Evolutionary conservation across 768 basidiomycete species (phyloP), one percentile per base, ranked within the genome.

Genomic region (Mycena vulgaris): DNA sequence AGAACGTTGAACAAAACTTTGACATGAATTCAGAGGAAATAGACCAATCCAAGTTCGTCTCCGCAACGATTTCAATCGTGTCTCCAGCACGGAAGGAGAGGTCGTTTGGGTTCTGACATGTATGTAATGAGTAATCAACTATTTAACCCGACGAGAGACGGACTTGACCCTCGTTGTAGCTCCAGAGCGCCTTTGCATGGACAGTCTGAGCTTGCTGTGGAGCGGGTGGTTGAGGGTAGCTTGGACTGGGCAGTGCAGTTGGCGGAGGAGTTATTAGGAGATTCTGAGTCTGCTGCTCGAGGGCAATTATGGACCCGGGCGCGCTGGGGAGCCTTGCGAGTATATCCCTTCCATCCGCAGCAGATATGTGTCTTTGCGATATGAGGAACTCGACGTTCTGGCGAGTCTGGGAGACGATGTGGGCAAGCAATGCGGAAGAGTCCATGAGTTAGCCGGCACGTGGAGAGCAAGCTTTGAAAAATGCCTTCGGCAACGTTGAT

Each of bases 21-120:
- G 25, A 40, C n/a, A 35, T 19, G 21, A 63, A 28, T 13, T 35
- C 21, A 19, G 13, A 17, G 16, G 60, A 69, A 21, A 61, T 59
- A 16, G 17, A 68, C 95, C 95, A 97, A 78, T 96, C 94, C 6
- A 81, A 77, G 69, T 95, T 94, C 57, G 88, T 92, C 76, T 95
- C 90, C 30, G 88, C 87, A 31, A 91, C 75, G 31, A 97, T 84
- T 64, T 94, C 91, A 74, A 97, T 88, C 31, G 88, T 83, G 76
- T 96, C 94, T 3, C 93, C 95, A 3, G 86, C 80, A 25, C 80
- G 80, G 85, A 97, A 96, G 0, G 89, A 86, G 23, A 96, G 85
- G 77, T 96, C 95, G 28, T 90, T 87, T 11, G 86, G 83, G 73
- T 93, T 91, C 92, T 95, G 48, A 60, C 47, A 53, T 58, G 30